Conservation (phyloP, 2,329 filamentous ascomycete genomes). For the Metarhizium sp. region DNA sequence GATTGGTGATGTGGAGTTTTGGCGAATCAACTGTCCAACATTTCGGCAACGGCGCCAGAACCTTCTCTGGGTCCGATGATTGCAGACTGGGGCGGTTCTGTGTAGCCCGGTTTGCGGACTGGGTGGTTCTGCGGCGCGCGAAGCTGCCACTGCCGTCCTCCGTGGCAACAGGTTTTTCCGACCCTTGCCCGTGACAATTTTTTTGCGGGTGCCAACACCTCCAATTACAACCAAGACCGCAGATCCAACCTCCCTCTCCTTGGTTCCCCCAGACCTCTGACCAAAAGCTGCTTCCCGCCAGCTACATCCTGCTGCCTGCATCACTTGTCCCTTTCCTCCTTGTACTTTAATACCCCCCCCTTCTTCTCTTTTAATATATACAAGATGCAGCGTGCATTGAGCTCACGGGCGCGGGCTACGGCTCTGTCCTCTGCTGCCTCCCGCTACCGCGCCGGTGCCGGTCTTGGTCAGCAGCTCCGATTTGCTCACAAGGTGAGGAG, state of each 20-base stretch:
- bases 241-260: conserved; percentile 8
- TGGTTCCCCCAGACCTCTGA: conserved; percentile 3
- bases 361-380: conserved; percentile 21
- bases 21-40: neutral
- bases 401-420: conserved; percentile 70
- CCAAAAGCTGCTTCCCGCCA: conserved; percentile 6
- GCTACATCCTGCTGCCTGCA: conserved; percentile 13
- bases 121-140: neutral
- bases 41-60: conserved; percentile 7
- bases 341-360: conserved; percentile 15
- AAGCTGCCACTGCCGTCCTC: neutral
- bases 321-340: conserved; percentile 13
- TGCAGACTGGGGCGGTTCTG: too few relatives aligned
- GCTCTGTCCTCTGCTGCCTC: conserved; percentile 62
- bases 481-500: conserved; percentile 87
- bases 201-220: conserved; percentile 20
- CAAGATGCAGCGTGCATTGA: conserved; percentile 93
- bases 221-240: conserved; percentile 4
- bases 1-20: neutral
- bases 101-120: too few relatives aligned
- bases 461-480: conserved; percentile 77
- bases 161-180: conserved; percentile 25
- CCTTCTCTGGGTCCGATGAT: conserved; percentile 8
- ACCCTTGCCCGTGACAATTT: conserved; percentile 30
- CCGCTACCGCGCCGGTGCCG: conserved; percentile 54